Percentiles rank a stretch among this genome's conserved stretches.
These are phyloP conservation scores for Elongisporangium anandrum DNA, from an alignment of 352 stramenopile species.

Conservation along the genomic window DNA sequence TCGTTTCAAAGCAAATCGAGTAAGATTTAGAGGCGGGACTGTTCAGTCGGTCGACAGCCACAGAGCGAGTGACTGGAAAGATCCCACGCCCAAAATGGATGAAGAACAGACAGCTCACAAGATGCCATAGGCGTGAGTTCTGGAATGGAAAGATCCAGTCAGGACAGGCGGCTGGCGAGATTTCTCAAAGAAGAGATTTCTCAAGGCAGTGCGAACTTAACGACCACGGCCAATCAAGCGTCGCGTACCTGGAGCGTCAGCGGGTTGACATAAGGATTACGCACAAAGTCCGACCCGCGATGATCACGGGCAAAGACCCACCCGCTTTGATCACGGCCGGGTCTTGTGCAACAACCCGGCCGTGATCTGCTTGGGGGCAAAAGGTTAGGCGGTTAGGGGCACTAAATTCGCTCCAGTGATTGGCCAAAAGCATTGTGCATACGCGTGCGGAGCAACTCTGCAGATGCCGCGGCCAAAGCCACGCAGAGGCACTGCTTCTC, in stretches of 20 bases:
- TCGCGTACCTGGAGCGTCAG: neutral
- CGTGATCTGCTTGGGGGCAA: neutral
- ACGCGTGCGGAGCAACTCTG: neutral
- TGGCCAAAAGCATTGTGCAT: neutral
- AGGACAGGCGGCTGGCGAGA: neutral
- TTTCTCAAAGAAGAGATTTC: neutral
- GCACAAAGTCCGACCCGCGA: neutral
- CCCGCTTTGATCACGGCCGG: neutral
- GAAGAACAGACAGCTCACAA: neutral
- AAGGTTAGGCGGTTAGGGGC: neutral
- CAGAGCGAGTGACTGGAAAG: neutral
- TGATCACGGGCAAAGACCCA: neutral
- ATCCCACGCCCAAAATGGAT: neutral
- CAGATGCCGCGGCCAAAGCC: neutral
- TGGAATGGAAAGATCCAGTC: neutral
- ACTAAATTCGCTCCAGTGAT: neutral
- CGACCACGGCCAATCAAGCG: neutral
- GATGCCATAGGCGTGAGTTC: neutral
- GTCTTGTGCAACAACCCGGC: no score
- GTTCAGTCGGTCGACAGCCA: neutral
- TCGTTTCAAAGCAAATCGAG: neutral
- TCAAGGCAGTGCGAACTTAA: neutral
- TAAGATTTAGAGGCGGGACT: neutral
- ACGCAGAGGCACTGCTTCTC: neutral
- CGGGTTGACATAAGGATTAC: neutral